Base-by-base conservation (phyloP, 2,329 filamentous ascomycete genomes). In the Knoxdaviesia capensis region DNA sequence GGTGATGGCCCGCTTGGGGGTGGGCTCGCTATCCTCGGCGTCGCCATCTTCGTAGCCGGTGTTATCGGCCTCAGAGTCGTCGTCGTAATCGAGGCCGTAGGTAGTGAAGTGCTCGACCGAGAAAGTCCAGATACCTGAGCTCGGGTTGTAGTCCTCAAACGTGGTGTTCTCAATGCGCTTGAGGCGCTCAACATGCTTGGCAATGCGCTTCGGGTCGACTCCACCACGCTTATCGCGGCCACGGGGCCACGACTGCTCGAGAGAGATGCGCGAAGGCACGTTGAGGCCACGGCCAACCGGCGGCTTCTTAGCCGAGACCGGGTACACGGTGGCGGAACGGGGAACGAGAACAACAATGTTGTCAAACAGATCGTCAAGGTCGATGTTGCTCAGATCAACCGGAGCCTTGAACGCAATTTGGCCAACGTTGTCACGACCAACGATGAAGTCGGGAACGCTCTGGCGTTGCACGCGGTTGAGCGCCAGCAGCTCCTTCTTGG, bases 31-130 rank as follows among this genome's bases (percentile, higher is more conserved):
- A 3, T 28, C 39, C n/a, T 45, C 60, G 46, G 67, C 65, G 9
- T 46, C 44, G 20, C 33, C 31, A 39, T 46, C 39, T 20, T 20
- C 20, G 20, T 20, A 20, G 20, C 31, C 36, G 6, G 34, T 38
- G 8, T 36, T 34, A 50, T 74, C 74, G 6, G 66, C 66, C 39
- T 78, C 68, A 6, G 73, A 75, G 41, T 82, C 78, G 31, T 84
- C 79, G 38, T 86, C 82, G 36, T 82, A 84, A 48, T 88, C 80
- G 42, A 96, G 68, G 36, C 82, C 87, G 54, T 98, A 98, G 1
- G 86, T 94, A 1, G 88, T 96, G 58, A 92, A 98, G 58, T 98
- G 90, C 53, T 88, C 77, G n/a, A 98, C 90, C 7, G 68, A 76
- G 63, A 98, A 98, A 9, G 74, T 73, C 92, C 92, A 98, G 39